Base-by-base conservation (phyloP, 73 alveolate genomes). In the Paraurostyla sp. region DNA sequence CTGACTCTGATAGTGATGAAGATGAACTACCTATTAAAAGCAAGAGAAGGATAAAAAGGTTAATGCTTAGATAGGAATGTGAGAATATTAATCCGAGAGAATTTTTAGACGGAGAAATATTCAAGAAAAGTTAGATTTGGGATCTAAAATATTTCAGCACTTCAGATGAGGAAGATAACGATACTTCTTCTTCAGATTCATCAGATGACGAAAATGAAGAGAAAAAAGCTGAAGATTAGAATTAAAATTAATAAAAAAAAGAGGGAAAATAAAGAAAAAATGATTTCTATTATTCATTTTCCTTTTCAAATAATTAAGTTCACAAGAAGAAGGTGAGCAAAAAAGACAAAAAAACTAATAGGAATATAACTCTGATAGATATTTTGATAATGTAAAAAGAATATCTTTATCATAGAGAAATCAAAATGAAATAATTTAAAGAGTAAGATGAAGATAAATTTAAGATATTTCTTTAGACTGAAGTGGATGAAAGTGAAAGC, bases 131-230 rank as follows among this genome's bases (percentile, higher is more conserved):
- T 46, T 52, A 91, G 29, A 75, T 91, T 6, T 91, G 96, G 96
- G 89, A 84, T 16, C 38, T 81, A n/a, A 73, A 83, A 35, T 91
- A 69, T 51, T 49, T 41, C 42, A 85, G 92, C 76, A 84, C 96
- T 20, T 56, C 91, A 0, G 92, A 75, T 62, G 93, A 85, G 22
- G 96, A 91, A 65, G 96, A 91, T 73, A 86, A 91, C 38, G 96
- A 91, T 35, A 59, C 78, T 22, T 23, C 50, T 4, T 65, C 82
- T 6, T 65, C 69, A 54, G 15, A 56, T 38, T 33, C 82, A 65
- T 65, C 82, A 35, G 78, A 38, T 25, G 87, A 45, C n/a, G 23
- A 80, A 41, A 85, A 84, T 52, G 76, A 85, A 46, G 68, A 83
- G 71, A 33, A 68, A 32, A 42, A 65, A 38, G n/a, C 15, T 41